Base-by-base conservation (phyloP, 352 stramenopile genomes). In the Phytophthora brassicae region DNA sequence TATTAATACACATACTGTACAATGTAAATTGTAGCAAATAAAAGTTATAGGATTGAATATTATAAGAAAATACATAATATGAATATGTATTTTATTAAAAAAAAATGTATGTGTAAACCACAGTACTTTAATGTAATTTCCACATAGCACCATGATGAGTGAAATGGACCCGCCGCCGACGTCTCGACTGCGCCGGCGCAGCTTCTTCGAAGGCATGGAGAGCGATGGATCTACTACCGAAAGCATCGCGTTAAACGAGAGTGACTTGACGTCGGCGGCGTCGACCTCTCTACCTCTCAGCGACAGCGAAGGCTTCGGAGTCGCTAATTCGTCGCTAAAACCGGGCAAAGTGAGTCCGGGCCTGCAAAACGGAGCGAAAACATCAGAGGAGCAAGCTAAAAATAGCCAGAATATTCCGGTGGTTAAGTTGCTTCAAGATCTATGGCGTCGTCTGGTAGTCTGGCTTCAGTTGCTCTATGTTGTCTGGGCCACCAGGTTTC, bases 161-260 rank as follows among this genome's bases (percentile, higher is more conserved):
- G 76, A 88, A 33, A 56, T 84, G 49, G 77, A 89, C 53, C 45
- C 68, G 8, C 61, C 66, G 39, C 60, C 74, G 44, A 73, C 77
- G 26, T 78, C 68, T 38, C 77, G 81, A n/a, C 56, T 90, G 53
- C 81, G 81, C 33, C 76, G 81, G 16, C 81, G 81, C 55, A 88
- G 78, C 20, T 90, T 88, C 71, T 87, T 81, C 58, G 81, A 90
- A 63, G 72, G 66, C 41, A 84, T 86, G 46, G 81, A 90, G 33
- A 54, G 60, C 12, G 79, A 82, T 1, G 23, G 61, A 0, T 64
- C 72, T 24, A 63, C 66, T 28, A 60, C 67, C 33, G 72, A 81
- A 22, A 72, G 52, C 17, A 63, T 81, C 13, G 23, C 59, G 33
- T 48, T 73, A 20, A 66, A 60, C 36, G 69, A 77, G 50, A 71